Base-by-base conservation (phyloP, 495 filamentous ascomycete species). In the Penicillium cosmopolitanum region DNA sequence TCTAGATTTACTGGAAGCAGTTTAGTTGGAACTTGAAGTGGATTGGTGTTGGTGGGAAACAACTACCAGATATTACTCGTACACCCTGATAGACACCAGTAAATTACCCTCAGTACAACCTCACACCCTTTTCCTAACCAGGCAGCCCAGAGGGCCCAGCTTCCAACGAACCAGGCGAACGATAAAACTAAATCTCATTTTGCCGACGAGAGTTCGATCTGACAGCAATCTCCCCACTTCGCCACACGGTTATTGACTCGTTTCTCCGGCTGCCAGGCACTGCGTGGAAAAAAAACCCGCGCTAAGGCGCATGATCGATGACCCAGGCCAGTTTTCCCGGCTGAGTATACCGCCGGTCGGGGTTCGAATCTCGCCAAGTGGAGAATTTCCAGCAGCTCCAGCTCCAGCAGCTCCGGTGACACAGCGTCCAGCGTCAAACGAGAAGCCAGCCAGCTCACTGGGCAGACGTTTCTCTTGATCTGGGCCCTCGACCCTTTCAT, bases 1-100 rank as follows among this genome's bases (percentile, higher is more conserved):
- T 60, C 50, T 66, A 60, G 44, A 52, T 57, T 63, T 66, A 51
- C 64, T 35, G 6, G 35, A 63, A 42, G 2, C 3, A 54, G 61
- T 33, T 56, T 66, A 65, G 63, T 31, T 31, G 28, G 28, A 31
- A 9, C 28, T 6, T 31, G 28, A 31, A 31, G 28, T 31, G 28
- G 28, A 31, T 31, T 31, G 28, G 28, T 31, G 28, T 31, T 31
- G 28, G 28, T 31, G 28, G 28, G 5, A 31, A 28, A 31, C 28
- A 31, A 9, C 28, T 0, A 31, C 28, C 28, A 31, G 2, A 31
- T 31, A 8, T 31, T 8, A 31, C 25, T 21, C 19, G 19, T 21
- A 21, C 23, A 23, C 23, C 23, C 23, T 21, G 23, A 23, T 23
- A 23, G 23, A 23, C 23, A 23, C 23, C 23, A 23, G 23, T 23